Evolutionary conservation across 306 rosid genomes (phyloP), one percentile per base, ranked within the genome.

Genomic region (Malus sylvestris): DNA sequence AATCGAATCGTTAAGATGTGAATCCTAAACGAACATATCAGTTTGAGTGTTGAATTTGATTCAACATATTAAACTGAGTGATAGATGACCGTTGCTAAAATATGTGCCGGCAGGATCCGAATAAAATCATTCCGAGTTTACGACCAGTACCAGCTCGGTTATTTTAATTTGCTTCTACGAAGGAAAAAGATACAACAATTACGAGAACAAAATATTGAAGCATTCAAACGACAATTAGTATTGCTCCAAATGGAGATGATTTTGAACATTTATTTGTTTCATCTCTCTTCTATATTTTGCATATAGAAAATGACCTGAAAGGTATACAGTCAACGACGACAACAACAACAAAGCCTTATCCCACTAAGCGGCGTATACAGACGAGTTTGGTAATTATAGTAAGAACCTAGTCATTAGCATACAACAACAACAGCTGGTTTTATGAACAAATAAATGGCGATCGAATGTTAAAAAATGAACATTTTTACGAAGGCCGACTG

Each of bases 401-500:
- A 38, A 69, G 8, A 55, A 25, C 55, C 73, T 83, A 16, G 46
- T 16, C 27, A 61, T 30, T 61, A 19, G 32, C 59, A 65, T 64
- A 64, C 71, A 80, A 20, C 68, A 44, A 81, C 20, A 22, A 38
- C 30, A 33, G 16, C 20, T 18, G 57, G 64, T 76, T 76, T 81
- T 59, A 64, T 79, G 79, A 79, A 70, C 75, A 61, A 75, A 38
- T 71, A 45, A 70, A 81, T 61, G 49, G 57, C 14, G 60, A 83
- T 71, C 32, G 27, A n/a, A 55, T 40, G 42, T 6, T 18, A n/a
- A 71, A 44, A 57, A 74, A 74, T 12, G 51, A 58, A 63, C 67
- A 49, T 23, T 27, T 69, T 70, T 72, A 10, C 29, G 52, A 62
- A n/a, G 72, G 67, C 9, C 42, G 53, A 32, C 51, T 27, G 40